Evolutionary conservation across 305 asterid species (phyloP).

Genomic region (Solanum hybrid): DNA sequence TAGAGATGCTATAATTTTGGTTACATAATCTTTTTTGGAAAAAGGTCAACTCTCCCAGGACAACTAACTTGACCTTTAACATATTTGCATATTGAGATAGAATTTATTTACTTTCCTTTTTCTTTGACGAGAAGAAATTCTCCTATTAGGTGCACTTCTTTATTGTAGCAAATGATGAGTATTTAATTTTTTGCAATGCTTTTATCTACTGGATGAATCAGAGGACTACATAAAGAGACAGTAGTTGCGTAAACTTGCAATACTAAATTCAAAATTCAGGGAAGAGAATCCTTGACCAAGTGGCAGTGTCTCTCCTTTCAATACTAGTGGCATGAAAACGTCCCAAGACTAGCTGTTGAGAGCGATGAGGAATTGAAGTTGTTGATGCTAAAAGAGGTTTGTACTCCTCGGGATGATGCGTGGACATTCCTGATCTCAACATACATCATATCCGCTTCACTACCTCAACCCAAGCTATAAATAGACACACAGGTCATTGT

Average conservation of each 20-base stretch:
- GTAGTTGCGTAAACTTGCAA: conserved; percentile 83
- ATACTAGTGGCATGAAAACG: conserved; percentile 83
- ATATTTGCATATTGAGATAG: neutral
- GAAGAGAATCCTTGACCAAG: conserved; percentile 92
- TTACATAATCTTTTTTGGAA: neutral
- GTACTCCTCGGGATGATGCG: conserved; percentile 3
- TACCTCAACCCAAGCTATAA: conserved; percentile 12
- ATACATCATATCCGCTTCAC: conserved; percentile 9
- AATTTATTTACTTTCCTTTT: neutral
- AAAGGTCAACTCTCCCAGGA: neutral
- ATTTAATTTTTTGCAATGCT: neutral
- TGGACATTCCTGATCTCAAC: neutral
- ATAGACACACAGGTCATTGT: conserved; percentile 13
- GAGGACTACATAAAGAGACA: conserved; percentile 85
- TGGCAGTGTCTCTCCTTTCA: conserved; percentile 88
- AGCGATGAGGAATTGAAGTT: neutral
- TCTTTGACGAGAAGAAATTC: neutral
- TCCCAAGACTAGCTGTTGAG: conserved; percentile 73
- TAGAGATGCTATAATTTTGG: neutral
- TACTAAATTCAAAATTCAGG: conserved; percentile 65
- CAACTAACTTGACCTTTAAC: neutral
- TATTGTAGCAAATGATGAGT: neutral
- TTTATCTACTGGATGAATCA: conserved; percentile 63
- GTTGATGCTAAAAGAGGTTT: conserved; percentile 4
- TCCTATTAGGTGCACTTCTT: neutral